Evolutionary conservation across 2,329 filamentous ascomycete genomes (phyloP).

Genomic region (Aspergillus tubingensis): DNA sequence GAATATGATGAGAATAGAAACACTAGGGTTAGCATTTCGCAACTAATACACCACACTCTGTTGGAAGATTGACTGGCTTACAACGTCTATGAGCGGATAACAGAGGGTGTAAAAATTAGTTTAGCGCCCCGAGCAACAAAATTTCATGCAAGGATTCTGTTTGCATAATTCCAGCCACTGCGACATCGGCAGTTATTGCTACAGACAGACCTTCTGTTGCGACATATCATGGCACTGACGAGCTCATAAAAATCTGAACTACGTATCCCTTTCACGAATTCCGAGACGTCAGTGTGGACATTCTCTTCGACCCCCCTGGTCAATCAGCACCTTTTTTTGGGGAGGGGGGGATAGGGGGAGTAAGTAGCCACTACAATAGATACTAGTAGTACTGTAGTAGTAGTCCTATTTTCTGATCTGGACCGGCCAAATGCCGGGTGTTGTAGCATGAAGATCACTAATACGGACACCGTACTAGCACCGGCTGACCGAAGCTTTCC

Average conservation of each 20-base stretch:
- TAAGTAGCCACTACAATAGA: background rate
- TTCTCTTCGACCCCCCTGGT: background rate
- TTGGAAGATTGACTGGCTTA: no score
- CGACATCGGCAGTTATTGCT: background rate
- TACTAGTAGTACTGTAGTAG: no score
- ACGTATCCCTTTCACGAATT: background rate
- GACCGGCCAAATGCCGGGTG: slow-evolving; percentile 3
- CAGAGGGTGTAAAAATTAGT: background rate
- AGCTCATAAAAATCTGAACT: background rate
- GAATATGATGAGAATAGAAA: no score
- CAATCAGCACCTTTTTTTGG: background rate
- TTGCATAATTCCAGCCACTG: background rate
- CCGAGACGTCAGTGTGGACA: background rate
- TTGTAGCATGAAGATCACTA: slow-evolving; percentile 1
- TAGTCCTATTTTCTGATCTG: background rate
- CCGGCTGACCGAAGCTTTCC: slow-evolving; percentile 5
- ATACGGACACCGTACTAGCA: background rate
- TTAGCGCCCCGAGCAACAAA: background rate
- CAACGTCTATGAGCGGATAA: no score
- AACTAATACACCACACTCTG: no score
- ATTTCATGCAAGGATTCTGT: background rate
- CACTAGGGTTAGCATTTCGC: no score
- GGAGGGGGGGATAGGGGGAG: background rate
- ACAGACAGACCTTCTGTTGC: background rate
- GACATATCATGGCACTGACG: background rate